A percentile compares a stretch with the other conserved stretches of the same genome.
These are phyloP conservation scores for Sisymbrium altissimum DNA, from an alignment of 345 rosid species.

Conservation along the genomic window DNA sequence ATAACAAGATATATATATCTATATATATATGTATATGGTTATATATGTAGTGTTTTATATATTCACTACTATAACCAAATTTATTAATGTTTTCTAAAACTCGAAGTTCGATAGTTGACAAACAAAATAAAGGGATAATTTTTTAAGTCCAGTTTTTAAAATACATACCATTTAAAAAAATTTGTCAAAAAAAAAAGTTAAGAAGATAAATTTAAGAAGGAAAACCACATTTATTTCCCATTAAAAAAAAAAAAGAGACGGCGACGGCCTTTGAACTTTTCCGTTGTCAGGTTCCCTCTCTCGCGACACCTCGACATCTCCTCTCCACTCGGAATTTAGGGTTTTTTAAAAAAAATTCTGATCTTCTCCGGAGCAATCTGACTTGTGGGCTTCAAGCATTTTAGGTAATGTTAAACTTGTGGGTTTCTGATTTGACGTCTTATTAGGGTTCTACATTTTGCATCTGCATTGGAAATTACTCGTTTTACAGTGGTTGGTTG, in stretches of 20 bases:
- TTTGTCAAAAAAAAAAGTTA: background rate
- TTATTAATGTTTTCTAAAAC: no score
- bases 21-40: no score
- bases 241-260: background rate
- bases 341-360: no score
- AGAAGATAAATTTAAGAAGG: background rate
- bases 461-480: background rate
- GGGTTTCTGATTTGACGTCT: background rate
- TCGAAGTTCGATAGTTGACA: no score
- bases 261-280: background rate
- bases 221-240: background rate
- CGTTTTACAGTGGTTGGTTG: background rate
- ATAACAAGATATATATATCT: no score
- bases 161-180: no score
- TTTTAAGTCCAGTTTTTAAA: background rate
- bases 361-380: background rate
- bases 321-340: slow-evolving; percentile 1
- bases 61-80: no score
- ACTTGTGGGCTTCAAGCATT: background rate
- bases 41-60: no score
- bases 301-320: background rate
- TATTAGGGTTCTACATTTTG: background rate
- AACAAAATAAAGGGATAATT: background rate
- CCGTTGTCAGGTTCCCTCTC: background rate
- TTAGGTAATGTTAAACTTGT: background rate